Evolutionary conservation across 2,329 filamentous ascomycete species (phyloP), one percentile per base, ranked within the genome.

Genomic region (Phoma sp.): DNA sequence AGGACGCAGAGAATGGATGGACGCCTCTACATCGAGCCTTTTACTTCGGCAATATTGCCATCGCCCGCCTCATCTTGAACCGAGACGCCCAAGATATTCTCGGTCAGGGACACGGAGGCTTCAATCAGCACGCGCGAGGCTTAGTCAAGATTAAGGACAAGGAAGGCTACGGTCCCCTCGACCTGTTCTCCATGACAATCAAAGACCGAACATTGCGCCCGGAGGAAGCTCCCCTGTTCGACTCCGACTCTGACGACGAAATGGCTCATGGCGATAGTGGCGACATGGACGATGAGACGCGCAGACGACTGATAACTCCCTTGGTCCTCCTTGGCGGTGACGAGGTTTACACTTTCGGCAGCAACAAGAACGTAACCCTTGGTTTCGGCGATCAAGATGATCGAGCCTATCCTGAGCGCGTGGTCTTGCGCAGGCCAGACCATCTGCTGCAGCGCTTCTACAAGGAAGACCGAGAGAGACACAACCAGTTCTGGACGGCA

Each of bases 351-450:
- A 89, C 92, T 1, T 97, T 98, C 76, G 95, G 95, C 44, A 98
- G 93, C 76, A 99, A 97, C 77, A 96, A 95, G 70, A 99, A 99
- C 65, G 78, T 96, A 9, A 95, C 91, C 0, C 84, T 99, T 21
- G 95, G 95, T 1, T 88, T 98, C 57, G 93, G 93, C n/a, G 93
- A 99, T 70, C 89, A 96, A 68, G 92, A 97, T 72, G 94, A 99
- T 71, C 87, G 95, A 3, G 93, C 98, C 61, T 96, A 89, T 67
- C 95, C 95, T 0, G 95, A 98, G 73, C 89, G 92, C 9, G 86
- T 97, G 10, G 80, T 82, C 29, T 76, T 98, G 31, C 85, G 86
- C 51, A 86, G 94, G 15, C 92, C 95, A 0, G 87, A 91, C 22
- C 86, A 91, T 69, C 81, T 98, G 1, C 74, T 96, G 13, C 84